Evolutionary conservation across 148 eudicot genomes (phyloP).

Genomic region (Cornus kousa): DNA sequence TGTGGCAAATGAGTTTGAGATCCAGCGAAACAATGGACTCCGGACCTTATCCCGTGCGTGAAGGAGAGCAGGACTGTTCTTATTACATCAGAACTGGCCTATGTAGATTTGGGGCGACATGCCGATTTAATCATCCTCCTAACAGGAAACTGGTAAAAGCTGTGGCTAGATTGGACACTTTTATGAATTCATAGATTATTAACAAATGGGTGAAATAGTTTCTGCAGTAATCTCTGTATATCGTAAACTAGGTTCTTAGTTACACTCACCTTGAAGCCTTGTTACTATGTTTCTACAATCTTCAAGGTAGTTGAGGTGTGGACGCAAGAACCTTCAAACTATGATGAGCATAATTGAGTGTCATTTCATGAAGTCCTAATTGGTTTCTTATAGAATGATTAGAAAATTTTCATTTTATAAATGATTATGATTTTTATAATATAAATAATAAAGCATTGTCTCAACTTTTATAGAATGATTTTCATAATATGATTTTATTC

Average conservation of each 20-base stretch:
- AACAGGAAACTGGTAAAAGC: slow-evolving; percentile 80
- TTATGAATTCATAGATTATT: neutral
- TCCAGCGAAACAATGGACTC: slow-evolving; percentile 66
- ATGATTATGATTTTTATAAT: too few species aligned
- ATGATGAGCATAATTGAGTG: too few species aligned
- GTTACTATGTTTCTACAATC: neutral
- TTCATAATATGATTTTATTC: too few species aligned
- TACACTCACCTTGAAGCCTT: neutral
- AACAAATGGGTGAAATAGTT: too few species aligned
- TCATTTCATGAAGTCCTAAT: neutral
- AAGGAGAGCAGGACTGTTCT: slow-evolving; percentile 94
- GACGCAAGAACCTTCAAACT: too few species aligned
- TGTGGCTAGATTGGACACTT: neutral
- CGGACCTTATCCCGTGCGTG: slow-evolving; percentile 85
- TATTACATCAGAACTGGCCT: slow-evolving; percentile 93
- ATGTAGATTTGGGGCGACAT: slow-evolving; percentile 86
- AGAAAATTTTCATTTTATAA: neutral
- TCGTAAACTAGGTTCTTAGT: neutral
- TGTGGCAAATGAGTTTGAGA: slow-evolving; percentile 74
- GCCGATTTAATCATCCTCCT: slow-evolving; percentile 94
- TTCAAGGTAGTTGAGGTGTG: too few species aligned
- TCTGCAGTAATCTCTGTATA: neutral
- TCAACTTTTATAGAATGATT: neutral
- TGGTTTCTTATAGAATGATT: neutral
- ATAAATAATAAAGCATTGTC: neutral